A percentile compares a stretch with the other conserved stretches of the same genome.
phyloP scores from a whole-genome alignment of 2,329 filamentous ascomycete genomes.

The Escovopsis sp. region DNA sequence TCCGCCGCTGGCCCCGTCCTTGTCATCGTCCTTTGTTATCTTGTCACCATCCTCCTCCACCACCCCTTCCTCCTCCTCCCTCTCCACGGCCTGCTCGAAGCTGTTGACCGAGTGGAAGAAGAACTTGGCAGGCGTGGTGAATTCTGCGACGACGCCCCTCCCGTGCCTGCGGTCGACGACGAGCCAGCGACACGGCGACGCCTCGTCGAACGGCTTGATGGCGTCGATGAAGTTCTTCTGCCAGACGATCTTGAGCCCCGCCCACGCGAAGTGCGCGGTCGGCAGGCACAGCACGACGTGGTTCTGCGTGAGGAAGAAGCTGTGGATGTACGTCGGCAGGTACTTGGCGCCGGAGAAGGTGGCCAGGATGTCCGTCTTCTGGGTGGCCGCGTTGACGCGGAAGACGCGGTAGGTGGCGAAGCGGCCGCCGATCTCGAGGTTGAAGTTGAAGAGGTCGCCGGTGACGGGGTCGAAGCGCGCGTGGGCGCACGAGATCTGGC shows the following conservation, averaged over 20 bases:
- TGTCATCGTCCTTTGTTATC: too few relatives aligned
- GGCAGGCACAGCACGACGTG: constrained; percentile 63
- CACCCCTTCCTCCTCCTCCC: constrained; percentile 19
- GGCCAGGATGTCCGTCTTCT: constrained; percentile 55
- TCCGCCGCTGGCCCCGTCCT: background rate
- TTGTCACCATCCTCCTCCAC: too few relatives aligned
- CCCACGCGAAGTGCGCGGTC: constrained; percentile 41
- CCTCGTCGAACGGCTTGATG: constrained; percentile 45
- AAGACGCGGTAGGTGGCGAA: constrained; percentile 54
- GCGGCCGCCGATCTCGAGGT: constrained; percentile 49
- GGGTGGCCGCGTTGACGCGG: constrained; percentile 43
- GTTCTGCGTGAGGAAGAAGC: constrained; percentile 56
- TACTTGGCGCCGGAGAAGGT: constrained; percentile 37
- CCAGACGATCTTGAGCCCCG: constrained; percentile 46
- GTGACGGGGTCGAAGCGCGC: constrained; percentile 54
- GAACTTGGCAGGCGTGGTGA: constrained; percentile 54
- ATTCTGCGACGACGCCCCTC: constrained; percentile 52
- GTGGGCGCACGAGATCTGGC: constrained; percentile 54
- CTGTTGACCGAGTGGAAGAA: constrained; percentile 70
- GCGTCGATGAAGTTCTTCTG: constrained; percentile 53
- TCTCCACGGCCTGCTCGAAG: constrained; percentile 42
- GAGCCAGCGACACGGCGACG: constrained; percentile 49
- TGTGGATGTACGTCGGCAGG: constrained; percentile 63
- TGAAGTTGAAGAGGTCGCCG: constrained; percentile 70
- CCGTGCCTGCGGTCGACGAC: constrained; percentile 51